Conservation (phyloP, 331 rosid genomes). For the Saraca asoca region DNA sequence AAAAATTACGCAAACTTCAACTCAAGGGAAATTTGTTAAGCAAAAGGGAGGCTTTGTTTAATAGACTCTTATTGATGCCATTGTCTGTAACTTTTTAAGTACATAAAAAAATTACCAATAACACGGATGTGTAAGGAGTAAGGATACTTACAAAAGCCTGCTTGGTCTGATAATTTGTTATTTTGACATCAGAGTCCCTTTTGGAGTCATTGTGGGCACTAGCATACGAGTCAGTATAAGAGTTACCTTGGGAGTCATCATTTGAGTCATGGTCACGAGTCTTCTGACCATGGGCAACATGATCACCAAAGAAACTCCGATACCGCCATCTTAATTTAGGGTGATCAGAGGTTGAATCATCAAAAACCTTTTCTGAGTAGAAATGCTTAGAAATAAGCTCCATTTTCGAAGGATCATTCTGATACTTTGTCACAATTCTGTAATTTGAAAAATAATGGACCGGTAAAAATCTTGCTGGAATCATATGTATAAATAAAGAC, state of each 20-base stretch:
- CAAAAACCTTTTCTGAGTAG: constrained; percentile 55
- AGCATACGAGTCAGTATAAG: constrained; percentile 35
- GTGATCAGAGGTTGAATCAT: constrained; percentile 47
- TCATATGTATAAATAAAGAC: not conserved
- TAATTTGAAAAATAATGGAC: constrained; percentile 26
- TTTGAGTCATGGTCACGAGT: constrained; percentile 39
- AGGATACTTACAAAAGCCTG: too few relatives aligned
- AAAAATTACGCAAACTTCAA: too few relatives aligned
- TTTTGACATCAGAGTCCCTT: constrained; percentile 11
- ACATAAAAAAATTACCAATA: too few relatives aligned
- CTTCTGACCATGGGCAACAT: constrained; percentile 34
- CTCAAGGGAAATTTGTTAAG: too few relatives aligned
- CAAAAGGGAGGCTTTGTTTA: too few relatives aligned
- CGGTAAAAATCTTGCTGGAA: not conserved
- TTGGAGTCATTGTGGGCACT: constrained; percentile 36
- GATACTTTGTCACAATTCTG: constrained; percentile 51
- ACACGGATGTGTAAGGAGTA: too few relatives aligned
- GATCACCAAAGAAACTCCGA: constrained; percentile 52
- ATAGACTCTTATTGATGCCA: too few relatives aligned
- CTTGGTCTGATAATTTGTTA: too few relatives aligned
- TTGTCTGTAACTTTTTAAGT: too few relatives aligned
- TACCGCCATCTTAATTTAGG: constrained; percentile 55
- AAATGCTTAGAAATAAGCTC: constrained; percentile 49
- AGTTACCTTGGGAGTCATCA: constrained; percentile 36
- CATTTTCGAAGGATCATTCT: constrained; percentile 44